A percentile compares a stretch with the other conserved stretches of the same genome.
These are phyloP conservation scores for Rubroboletus satanas DNA, from an alignment of 768 basidiomycete genomes.

Conservation along the genomic window DNA sequence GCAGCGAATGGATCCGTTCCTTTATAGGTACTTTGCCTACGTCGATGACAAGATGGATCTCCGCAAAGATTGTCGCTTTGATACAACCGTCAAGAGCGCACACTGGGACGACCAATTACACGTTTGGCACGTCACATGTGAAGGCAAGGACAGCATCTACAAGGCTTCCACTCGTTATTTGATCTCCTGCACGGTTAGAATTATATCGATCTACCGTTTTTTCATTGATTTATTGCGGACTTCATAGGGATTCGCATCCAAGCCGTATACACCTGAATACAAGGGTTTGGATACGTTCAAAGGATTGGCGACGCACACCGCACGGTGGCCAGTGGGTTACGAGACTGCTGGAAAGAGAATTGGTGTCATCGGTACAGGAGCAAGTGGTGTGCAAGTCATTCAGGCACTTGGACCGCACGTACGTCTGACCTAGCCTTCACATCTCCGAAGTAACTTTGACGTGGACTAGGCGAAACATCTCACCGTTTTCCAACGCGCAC, in stretches of 20 bases:
- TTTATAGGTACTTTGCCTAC: slow-evolving; percentile 8
- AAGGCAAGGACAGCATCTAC: slow-evolving; percentile 1
- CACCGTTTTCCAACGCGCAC: slow-evolving; percentile 11
- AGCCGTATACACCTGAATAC: slow-evolving; percentile 4
- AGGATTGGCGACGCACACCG: slow-evolving; percentile 3
- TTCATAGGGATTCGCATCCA: slow-evolving; percentile 3
- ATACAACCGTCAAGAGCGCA: slow-evolving; percentile 8
- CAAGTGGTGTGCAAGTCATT: slow-evolving; percentile 6
- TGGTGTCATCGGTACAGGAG: slow-evolving; percentile 8
- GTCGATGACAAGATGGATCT: slow-evolving; percentile 7
- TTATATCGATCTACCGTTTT: too few species aligned
- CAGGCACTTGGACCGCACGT: slow-evolving; percentile 6
- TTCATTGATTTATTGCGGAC: neutral
- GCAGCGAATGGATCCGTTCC: neutral
- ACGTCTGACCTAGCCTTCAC: neutral
- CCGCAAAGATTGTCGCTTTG: slow-evolving; percentile 11
- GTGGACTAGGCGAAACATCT: slow-evolving; percentile 2
- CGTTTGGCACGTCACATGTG: slow-evolving; percentile 2
- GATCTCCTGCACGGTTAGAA: slow-evolving; percentile 4
- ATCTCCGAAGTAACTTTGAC: neutral
- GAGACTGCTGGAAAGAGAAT: slow-evolving; percentile 9
- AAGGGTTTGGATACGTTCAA: slow-evolving; percentile 4
- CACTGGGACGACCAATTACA: slow-evolving; percentile 9
- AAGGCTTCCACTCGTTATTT: slow-evolving; percentile 6
- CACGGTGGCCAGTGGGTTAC: slow-evolving; percentile 4